Percentiles rank a stretch among this genome's conserved stretches.
Evolutionary conservation across 2,329 filamentous ascomycete species (phyloP).

Genomic region (Colletotrichum sp.): DNA sequence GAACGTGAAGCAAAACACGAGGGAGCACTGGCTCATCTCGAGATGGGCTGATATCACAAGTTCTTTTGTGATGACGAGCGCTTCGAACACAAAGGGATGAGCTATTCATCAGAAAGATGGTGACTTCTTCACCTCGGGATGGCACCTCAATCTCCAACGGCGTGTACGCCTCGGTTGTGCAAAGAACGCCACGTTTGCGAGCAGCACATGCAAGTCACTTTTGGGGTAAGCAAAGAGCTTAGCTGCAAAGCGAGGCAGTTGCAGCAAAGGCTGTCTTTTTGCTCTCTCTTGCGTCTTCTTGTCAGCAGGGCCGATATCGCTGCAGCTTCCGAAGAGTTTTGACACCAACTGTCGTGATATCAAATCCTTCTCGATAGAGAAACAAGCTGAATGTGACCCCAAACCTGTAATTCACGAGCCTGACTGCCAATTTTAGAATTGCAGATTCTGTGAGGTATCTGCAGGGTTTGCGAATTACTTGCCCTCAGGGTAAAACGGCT

Average conservation of each 20-base stretch:
- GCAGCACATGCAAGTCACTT: background rate
- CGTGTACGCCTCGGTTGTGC: background rate
- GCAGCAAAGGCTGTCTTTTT: background rate
- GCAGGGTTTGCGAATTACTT: background rate
- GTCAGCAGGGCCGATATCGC: background rate
- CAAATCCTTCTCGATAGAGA: background rate
- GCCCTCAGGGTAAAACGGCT: background rate
- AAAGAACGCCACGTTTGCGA: background rate
- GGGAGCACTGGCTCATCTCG: background rate
- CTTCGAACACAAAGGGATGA: background rate
- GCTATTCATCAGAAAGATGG: background rate
- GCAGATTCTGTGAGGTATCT: background rate
- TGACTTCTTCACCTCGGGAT: background rate
- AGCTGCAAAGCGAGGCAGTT: background rate
- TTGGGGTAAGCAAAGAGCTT: background rate
- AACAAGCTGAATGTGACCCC: background rate
- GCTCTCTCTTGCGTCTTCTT: background rate
- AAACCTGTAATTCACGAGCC: background rate
- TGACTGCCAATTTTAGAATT: background rate
- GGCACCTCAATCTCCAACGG: background rate
- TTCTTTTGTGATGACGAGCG: background rate
- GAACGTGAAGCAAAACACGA: background rate
- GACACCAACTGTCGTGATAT: background rate
- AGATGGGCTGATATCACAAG: background rate
- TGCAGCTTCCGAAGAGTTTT: background rate